Conservation (phyloP, 2,329 filamentous ascomycete genomes). For the Xenoacremonium recifei region DNA sequence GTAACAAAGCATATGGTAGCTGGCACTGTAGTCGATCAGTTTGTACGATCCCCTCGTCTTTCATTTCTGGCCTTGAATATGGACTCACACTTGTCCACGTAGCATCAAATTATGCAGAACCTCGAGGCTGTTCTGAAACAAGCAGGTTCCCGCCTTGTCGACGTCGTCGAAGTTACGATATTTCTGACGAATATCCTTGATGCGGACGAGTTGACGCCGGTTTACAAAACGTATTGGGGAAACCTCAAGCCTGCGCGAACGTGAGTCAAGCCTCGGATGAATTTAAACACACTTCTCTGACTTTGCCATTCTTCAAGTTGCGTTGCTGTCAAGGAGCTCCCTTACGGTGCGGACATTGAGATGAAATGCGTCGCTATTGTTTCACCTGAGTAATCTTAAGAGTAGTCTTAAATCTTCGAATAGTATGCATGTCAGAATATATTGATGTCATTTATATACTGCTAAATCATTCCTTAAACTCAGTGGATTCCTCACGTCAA, state of each 20-base stretch:
- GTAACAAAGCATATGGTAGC: slow-evolving; percentile 54
- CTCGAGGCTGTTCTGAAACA: slow-evolving; percentile 65
- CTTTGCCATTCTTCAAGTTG: slow-evolving; percentile 8
- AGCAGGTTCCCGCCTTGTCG: slow-evolving; percentile 59
- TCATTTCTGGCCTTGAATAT: neutral
- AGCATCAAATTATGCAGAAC: slow-evolving; percentile 63
- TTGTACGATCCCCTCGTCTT: slow-evolving; percentile 42
- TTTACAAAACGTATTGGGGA: slow-evolving; percentile 66
- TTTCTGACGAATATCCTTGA: slow-evolving; percentile 70
- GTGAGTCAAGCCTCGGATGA: neutral
- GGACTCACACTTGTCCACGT: neutral
- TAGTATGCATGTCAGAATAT: too few relatives aligned
- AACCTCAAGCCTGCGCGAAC: slow-evolving; percentile 38
- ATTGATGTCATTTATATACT: too few relatives aligned
- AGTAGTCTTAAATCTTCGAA: too few relatives aligned
- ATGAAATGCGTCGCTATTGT: slow-evolving; percentile 12
- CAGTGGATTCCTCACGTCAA: too few relatives aligned
- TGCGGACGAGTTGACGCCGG: slow-evolving; percentile 68
- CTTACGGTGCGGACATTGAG: slow-evolving; percentile 17
- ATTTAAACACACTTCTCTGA: neutral
- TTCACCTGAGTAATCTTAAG: too few relatives aligned
- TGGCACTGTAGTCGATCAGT: slow-evolving; percentile 63
- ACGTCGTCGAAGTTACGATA: slow-evolving; percentile 67
- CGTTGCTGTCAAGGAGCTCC: slow-evolving; percentile 21
- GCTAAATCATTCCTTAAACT: too few relatives aligned